A percentile compares a stretch with the other conserved stretches of the same genome.
These are phyloP conservation scores for Talaromyces liani DNA, from an alignment of 495 filamentous ascomycete genomes.

Conservation along the genomic window DNA sequence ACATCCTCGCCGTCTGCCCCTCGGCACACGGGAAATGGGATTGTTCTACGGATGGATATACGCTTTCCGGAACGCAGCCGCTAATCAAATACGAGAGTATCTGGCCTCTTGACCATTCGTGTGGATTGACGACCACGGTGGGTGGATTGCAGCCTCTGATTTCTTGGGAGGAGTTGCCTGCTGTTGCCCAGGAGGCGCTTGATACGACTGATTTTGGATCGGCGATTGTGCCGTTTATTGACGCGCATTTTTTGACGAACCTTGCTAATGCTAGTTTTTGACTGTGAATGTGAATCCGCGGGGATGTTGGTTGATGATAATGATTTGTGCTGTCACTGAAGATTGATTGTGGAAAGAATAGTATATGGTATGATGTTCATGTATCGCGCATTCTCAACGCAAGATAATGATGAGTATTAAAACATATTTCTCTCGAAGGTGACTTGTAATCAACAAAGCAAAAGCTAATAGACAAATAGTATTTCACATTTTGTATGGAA, in stretches of 20 bases:
- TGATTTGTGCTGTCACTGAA: background rate
- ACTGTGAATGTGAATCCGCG: background rate
- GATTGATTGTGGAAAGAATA: background rate
- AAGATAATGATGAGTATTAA: background rate
- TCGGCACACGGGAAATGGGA: slow-evolving; percentile 47
- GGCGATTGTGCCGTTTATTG: slow-evolving; percentile 39
- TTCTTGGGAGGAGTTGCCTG: slow-evolving; percentile 45
- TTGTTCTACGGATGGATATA: slow-evolving; percentile 32
- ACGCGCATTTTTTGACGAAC: slow-evolving; percentile 32
- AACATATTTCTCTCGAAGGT: background rate
- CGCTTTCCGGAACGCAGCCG: slow-evolving; percentile 28
- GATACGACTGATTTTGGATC: slow-evolving; percentile 34
- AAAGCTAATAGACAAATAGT: background rate
- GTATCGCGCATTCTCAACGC: background rate
- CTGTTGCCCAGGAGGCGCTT: slow-evolving; percentile 28
- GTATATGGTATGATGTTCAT: background rate
- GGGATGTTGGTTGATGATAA: background rate
- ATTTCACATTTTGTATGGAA: background rate
- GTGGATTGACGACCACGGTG: slow-evolving; percentile 32
- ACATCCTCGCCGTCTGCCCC: slow-evolving; percentile 42
- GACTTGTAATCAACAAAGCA: background rate
- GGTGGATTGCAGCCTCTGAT: slow-evolving; percentile 46
- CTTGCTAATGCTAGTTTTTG: slow-evolving; percentile 30
- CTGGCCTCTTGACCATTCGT: slow-evolving; percentile 44
- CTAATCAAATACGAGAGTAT: slow-evolving; percentile 40